phyloP scores from a whole-genome alignment of 768 basidiomycete genomes.

The Mycena latifolia region DNA sequence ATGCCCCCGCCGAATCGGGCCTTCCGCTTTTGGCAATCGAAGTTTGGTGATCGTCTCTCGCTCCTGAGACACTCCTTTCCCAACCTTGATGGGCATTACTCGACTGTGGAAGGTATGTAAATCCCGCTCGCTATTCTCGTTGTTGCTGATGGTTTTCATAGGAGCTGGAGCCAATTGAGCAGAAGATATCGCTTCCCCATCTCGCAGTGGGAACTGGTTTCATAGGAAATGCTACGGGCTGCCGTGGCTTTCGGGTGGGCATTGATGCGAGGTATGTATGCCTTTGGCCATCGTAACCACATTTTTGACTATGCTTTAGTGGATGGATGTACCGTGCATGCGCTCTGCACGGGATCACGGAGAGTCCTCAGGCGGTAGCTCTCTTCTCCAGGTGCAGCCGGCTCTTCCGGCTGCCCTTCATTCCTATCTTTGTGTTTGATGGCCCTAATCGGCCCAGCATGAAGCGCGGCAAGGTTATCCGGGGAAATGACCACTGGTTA shows the following conservation, averaged over 20 bases:
- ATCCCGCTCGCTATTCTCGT: too few relatives aligned
- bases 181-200: conserved; percentile 47
- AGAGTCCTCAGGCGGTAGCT: conserved; percentile 56
- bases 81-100: too few relatives aligned
- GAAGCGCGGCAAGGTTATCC: conserved; percentile 52
- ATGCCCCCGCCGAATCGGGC: too few relatives aligned
- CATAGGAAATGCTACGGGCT: conserved; percentile 42
- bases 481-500: conserved; percentile 43
- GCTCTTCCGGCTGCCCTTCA: conserved; percentile 52
- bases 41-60: too few relatives aligned
- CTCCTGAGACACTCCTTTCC: too few relatives aligned
- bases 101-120: too few relatives aligned
- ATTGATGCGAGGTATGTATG: conserved; percentile 49
- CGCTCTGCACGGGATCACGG: conserved; percentile 51
- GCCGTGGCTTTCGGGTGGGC: conserved; percentile 50
- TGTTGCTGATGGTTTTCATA: conserved; percentile 17
- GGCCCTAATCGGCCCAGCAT: conserved; percentile 53
- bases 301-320: conserved; percentile 5
- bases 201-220: conserved; percentile 50
- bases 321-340: conserved; percentile 31
- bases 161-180: conserved; percentile 49
- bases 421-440: conserved; percentile 64
- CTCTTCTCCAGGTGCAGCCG: conserved; percentile 56
- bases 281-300: neutral
- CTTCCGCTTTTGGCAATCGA: too few relatives aligned